Evolutionary conservation across 2,329 filamentous ascomycete species (phyloP), one percentile per base, ranked within the genome.

Genomic region (Bipolaris victoriae): DNA sequence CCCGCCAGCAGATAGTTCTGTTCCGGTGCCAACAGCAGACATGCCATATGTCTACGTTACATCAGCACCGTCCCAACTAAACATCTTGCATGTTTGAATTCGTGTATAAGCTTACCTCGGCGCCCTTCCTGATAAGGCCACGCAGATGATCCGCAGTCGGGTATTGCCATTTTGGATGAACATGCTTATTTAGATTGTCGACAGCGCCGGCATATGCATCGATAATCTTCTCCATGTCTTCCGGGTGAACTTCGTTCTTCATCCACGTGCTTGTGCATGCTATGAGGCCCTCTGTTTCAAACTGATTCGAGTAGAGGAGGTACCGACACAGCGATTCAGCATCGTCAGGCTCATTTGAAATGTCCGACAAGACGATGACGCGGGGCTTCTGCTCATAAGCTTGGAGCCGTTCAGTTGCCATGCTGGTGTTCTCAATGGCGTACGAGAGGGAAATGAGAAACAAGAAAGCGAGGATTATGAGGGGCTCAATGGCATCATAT

Each of bases 151-250:
- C 64, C 11, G 72, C 71, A 36, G 55, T 60, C 5, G 72, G 73
- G 36, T 74, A 76, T 24, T 61, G 64, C 60, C 65, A 68, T 11
- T 73, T 60, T 4, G 71, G 71, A 51, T 80, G 76, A 0, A 78
- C 75, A 50, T 82, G 80, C 2, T 77, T 78, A 59, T 85, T 82
- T 3, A 86, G 72, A 56, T 82, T 85, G 11, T 79, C 77, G 3
- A 74, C 66, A 1, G 63, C 69, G 6, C 61, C 62, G 1, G 63
- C 72, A 56, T 77, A 77, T 36, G 69, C 73, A 51, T 73, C 66
- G 39, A 76, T 61, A 20, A 76, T 73, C 50, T 69, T 73, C 52
- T 73, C 66, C 66, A 77, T 76, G 35, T 74, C 70, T 47, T 74
- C 60, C 13, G 73, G 73, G 47, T 62, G 69, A 29, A 74, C 69